Evolutionary conservation across 495 filamentous ascomycete species (phyloP).

Genomic region (Daldinia vernicosa): DNA sequence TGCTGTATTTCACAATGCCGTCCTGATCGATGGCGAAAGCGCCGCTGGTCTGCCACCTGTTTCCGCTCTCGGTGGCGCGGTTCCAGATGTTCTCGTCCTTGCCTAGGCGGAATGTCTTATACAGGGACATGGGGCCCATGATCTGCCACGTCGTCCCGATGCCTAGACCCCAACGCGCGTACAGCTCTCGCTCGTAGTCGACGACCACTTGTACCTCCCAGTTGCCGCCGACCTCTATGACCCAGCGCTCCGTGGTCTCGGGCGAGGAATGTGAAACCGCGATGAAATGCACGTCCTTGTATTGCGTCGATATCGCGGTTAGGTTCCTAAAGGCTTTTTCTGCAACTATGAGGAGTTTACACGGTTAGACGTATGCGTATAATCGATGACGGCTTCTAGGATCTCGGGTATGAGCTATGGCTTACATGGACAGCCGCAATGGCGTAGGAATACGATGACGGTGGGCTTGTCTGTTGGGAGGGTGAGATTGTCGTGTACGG

Average conservation of each 20-base stretch:
- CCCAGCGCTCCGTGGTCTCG: conserved; percentile 62
- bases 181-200: conserved; percentile 61
- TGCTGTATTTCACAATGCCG: conserved; percentile 60
- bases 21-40: conserved; percentile 62
- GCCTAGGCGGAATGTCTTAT: conserved; percentile 57
- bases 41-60: conserved; percentile 66
- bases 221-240: conserved; percentile 60
- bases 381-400: not conserved
- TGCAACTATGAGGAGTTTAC: conserved; percentile 51
- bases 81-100: conserved; percentile 66
- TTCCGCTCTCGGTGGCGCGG: conserved; percentile 62
- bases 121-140: conserved; percentile 56
- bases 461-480: conserved; percentile 60
- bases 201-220: conserved; percentile 62
- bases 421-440: conserved; percentile 70
- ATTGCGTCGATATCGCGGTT: conserved; percentile 52
- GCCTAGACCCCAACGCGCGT: conserved; percentile 65
- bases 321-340: conserved; percentile 65
- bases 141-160: conserved; percentile 62
- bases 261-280: conserved; percentile 66
- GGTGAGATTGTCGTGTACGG: conserved; percentile 51
- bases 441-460: conserved; percentile 66
- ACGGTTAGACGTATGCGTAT: not conserved
- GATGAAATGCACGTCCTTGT: conserved; percentile 63
- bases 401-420: not conserved